These are phyloP conservation scores for Colletotrichum horii DNA, from an alignment of 2,329 filamentous ascomycete species.

Conservation along the genomic window DNA sequence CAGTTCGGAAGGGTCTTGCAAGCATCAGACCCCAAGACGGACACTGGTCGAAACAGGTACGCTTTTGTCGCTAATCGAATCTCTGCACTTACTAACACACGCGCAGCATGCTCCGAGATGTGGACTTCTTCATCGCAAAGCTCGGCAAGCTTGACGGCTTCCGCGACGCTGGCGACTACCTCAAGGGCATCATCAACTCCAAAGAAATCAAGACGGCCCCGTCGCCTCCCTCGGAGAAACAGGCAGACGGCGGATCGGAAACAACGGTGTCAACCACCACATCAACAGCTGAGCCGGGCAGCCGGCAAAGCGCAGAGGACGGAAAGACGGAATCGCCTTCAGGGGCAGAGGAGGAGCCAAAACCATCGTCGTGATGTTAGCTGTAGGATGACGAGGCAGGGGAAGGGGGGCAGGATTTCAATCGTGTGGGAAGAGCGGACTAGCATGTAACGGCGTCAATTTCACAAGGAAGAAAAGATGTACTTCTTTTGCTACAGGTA, in stretches of 20 bases:
- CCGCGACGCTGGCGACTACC: constrained; percentile 72
- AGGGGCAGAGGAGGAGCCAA: constrained; percentile 19
- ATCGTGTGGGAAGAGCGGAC: neutral
- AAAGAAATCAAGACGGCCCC: constrained; percentile 52
- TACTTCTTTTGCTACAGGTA: neutral
- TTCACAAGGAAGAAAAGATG: neutral
- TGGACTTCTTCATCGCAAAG: constrained; percentile 73
- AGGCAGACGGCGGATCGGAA: constrained; percentile 9
- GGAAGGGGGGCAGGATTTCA: neutral
- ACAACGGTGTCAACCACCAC: neutral
- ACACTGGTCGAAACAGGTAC: constrained; percentile 74
- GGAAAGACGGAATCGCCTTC: constrained; percentile 16
- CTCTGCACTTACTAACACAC: neutral
- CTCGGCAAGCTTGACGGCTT: constrained; percentile 82
- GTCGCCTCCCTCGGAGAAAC: constrained; percentile 17
- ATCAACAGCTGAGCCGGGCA: constrained; percentile 4
- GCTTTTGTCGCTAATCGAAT: constrained; percentile 26
- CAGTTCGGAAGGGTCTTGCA: constrained; percentile 77
- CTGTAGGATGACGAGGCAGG: neutral
- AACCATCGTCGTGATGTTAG: constrained; percentile 1
- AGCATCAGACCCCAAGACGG: constrained; percentile 68
- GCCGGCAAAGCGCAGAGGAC: constrained; percentile 10
- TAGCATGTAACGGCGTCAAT: neutral
- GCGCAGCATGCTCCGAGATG: constrained; percentile 75
- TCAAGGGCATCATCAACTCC: constrained; percentile 67